phyloP scores from a whole-genome alignment of 1,284 basidiomycete genomes.

The Boletellus deceptivus region DNA sequence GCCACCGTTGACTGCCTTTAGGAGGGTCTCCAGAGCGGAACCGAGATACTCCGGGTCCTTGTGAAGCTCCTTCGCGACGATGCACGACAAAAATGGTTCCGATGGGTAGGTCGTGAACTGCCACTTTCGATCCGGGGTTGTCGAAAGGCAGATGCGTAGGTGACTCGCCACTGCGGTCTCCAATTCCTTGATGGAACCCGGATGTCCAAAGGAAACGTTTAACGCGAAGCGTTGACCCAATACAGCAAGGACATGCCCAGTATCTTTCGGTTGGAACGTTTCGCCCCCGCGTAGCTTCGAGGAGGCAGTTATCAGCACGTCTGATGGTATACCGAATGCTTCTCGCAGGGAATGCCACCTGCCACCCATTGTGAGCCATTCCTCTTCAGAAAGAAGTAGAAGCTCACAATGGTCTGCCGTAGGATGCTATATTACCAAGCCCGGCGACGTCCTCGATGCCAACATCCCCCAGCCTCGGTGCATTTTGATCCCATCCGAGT shows the following conservation, averaged over 20 bases:
- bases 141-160: conserved; percentile 4
- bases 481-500: conserved; percentile 2
- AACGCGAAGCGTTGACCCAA: too few species aligned
- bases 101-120: conserved; percentile 11
- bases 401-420: neutral
- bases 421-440: neutral
- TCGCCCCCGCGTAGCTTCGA: neutral
- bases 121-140: conserved; percentile 4
- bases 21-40: neutral
- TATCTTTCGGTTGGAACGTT: neutral
- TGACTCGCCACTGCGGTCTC: conserved; percentile 11
- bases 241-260: too few species aligned
- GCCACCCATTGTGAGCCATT: neutral
- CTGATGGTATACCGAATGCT: neutral
- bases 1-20: conserved; percentile 2
- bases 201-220: too few species aligned
- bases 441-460: neutral
- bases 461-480: neutral
- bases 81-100: neutral
- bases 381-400: too few species aligned
- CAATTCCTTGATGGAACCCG: neutral
- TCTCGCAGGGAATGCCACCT: conserved; percentile 1
- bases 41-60: neutral
- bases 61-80: conserved; percentile 4
- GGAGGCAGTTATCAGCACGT: neutral